These are phyloP conservation scores for Fusarium torreyae DNA, from an alignment of 2,329 filamentous ascomycete genomes.

Conservation along the genomic window DNA sequence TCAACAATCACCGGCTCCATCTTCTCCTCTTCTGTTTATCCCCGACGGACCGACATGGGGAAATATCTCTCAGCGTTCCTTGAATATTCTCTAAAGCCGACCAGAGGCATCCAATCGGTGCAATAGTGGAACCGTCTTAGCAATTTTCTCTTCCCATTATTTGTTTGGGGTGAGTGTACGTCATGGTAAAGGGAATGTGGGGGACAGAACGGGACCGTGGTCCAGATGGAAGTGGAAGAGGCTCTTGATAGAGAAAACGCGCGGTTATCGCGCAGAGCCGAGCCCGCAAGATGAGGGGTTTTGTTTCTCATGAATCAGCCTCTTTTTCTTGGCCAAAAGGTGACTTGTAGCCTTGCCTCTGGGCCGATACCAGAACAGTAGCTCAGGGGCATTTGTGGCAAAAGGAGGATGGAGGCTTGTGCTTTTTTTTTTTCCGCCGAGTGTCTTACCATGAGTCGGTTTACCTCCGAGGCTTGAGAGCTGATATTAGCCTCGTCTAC, in stretches of 20 bases:
- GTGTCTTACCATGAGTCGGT: constrained; percentile 30
- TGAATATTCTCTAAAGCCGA: neutral
- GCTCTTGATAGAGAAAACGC: constrained; percentile 4
- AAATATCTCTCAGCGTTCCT: neutral
- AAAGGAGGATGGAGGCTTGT: constrained; percentile 9
- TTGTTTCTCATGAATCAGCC: constrained; percentile 15
- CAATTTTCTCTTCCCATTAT: constrained; percentile 8
- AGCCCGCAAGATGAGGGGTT: constrained; percentile 26
- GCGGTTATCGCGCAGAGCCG: constrained; percentile 41
- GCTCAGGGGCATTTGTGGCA: constrained; percentile 38
- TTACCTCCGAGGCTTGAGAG: constrained; percentile 12
- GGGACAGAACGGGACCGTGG: constrained; percentile 21
- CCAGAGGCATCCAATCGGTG: constrained; percentile 29
- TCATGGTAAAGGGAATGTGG: constrained; percentile 38
- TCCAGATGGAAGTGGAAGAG: constrained; percentile 30
- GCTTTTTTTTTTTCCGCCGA: too few relatives aligned
- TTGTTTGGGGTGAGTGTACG: constrained; percentile 18
- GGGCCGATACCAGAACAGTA: constrained; percentile 1
- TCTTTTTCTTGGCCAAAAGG: neutral
- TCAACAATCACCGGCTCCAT: constrained; percentile 13
- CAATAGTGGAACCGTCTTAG: constrained; percentile 25
- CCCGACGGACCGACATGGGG: constrained; percentile 4
- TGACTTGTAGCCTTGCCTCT: constrained; percentile 6
- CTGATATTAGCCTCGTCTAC: neutral
- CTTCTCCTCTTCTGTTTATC: neutral